Conservation (phyloP, 2,329 filamentous ascomycete species). For the Emmonsia crescens region DNA sequence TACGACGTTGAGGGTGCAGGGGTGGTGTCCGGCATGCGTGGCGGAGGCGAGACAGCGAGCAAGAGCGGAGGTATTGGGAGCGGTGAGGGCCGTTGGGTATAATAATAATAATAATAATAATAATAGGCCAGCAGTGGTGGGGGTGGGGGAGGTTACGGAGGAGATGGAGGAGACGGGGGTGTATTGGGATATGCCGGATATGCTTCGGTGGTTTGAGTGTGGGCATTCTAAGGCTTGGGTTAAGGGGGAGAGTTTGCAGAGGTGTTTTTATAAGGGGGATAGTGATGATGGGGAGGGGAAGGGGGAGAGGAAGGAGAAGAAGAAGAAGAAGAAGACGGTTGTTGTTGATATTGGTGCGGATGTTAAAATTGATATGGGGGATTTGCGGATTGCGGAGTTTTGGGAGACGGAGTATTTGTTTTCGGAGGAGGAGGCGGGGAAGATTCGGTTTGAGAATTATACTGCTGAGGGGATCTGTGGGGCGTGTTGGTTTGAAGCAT, state of each 20-base stretch:
- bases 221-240: not conserved
- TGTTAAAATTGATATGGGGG: not conserved
- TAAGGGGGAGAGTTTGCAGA: not conserved
- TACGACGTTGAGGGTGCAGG: not conserved
- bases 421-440: not conserved
- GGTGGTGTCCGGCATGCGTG: constrained; percentile 6
- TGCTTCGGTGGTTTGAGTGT: not conserved
- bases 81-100: not conserved
- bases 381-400: not conserved
- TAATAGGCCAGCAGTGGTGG: not conserved
- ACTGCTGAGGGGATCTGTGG: not conserved
- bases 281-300: not conserved
- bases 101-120: too few species aligned
- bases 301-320: not conserved
- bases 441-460: not conserved
- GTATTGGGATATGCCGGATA: not conserved
- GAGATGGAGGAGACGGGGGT: not conserved
- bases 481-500: not conserved
- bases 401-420: not conserved
- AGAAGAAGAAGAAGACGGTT: not conserved
- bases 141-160: not conserved
- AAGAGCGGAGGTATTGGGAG: not conserved
- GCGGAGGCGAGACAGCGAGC: constrained; percentile 1
- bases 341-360: not conserved
- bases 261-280: not conserved